Evolutionary conservation across 2,329 filamentous ascomycete genomes (phyloP).

Genomic region (Epichloe amarillans): DNA sequence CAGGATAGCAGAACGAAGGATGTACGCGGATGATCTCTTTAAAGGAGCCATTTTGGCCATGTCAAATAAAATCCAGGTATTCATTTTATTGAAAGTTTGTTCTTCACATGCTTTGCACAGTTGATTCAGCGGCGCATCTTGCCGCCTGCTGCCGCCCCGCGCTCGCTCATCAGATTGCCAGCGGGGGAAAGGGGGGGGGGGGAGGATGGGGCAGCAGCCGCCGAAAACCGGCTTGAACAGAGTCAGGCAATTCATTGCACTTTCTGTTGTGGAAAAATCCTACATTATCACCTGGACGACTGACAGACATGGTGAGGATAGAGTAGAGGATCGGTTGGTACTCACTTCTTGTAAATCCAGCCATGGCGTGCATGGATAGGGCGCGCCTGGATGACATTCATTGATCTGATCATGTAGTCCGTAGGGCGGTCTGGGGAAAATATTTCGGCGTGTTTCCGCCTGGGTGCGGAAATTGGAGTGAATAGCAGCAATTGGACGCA

Average conservation of each 20-base stretch:
- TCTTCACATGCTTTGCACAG: not conserved
- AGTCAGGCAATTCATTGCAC: not conserved
- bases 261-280: not conserved
- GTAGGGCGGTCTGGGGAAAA: not conserved
- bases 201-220: not conserved
- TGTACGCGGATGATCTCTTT: not conserved
- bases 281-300: too few relatives aligned
- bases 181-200: too few relatives aligned
- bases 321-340: too few relatives aligned
- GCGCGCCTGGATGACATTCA: not conserved
- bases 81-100: not conserved
- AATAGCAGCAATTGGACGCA: not conserved
- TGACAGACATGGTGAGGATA: too few relatives aligned
- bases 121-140: not conserved
- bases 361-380: not conserved
- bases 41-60: too few relatives aligned
- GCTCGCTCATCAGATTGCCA: not conserved
- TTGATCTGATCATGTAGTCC: not conserved
- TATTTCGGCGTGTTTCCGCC: too few relatives aligned
- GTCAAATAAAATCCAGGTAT: not conserved
- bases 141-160: too few relatives aligned
- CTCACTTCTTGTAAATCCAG: too few relatives aligned
- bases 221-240: not conserved
- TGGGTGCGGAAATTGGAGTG: too few relatives aligned
- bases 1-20: not conserved